These are phyloP conservation scores for Leccinum obscurum DNA, from an alignment of 768 basidiomycete species.

Conservation along the genomic window DNA sequence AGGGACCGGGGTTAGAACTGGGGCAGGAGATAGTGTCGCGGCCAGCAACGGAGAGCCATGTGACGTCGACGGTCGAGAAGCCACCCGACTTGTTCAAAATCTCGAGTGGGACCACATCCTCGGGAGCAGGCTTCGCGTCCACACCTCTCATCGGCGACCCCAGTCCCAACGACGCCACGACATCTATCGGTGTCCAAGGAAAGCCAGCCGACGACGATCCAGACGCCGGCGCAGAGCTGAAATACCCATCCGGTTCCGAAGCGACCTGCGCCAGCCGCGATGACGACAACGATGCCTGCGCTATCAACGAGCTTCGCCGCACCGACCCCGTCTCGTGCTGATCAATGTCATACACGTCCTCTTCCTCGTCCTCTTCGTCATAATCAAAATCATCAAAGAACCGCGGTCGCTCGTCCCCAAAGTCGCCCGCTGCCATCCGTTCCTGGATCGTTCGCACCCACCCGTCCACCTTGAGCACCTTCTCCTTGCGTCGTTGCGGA, in stretches of 20 bases:
- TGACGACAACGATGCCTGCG: not conserved
- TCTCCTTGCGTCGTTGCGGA: no score
- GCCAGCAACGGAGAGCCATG: constrained; percentile 27
- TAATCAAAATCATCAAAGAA: constrained; percentile 49
- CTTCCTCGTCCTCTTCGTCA: constrained; percentile 36
- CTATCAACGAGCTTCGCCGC: constrained; percentile 4
- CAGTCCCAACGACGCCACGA: not conserved
- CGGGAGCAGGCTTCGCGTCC: constrained; percentile 51
- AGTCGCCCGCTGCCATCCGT: constrained; percentile 51
- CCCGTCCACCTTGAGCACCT: no score
- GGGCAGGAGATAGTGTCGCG: constrained; percentile 10
- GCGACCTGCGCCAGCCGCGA: constrained; percentile 1
- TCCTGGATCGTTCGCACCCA: no score
- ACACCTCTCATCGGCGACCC: constrained; percentile 34
- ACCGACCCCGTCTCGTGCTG: constrained; percentile 34
- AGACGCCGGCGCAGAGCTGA: constrained; percentile 16
- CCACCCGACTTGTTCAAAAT: constrained; percentile 60
- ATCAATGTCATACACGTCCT: constrained; percentile 34
- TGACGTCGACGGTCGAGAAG: constrained; percentile 38
- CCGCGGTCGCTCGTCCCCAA: constrained; percentile 59
- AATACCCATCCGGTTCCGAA: constrained; percentile 26
- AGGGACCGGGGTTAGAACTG: constrained; percentile 1
- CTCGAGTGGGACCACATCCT: constrained; percentile 66
- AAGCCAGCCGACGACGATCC: constrained; percentile 21
- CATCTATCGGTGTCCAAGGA: constrained; percentile 19